phyloP scores from a whole-genome alignment of 192 early-diverging fungal genomes.

The Hyaloraphidium curvatum region DNA sequence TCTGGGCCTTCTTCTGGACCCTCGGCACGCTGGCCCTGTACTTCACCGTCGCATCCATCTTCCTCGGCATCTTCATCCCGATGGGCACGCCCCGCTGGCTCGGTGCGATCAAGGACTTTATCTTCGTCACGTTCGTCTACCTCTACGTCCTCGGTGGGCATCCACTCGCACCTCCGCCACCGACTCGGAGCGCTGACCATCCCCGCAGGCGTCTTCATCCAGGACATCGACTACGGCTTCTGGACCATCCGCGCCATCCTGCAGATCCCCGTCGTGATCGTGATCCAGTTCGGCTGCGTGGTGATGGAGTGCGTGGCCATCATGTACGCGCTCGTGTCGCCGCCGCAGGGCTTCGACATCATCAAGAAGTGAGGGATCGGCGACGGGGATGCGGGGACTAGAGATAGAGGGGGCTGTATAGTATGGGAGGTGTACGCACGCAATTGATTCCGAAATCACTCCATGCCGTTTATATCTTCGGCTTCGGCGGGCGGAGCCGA shows the following conservation, averaged over 20 bases:
- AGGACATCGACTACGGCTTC: slow-evolving; percentile 27
- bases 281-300: slow-evolving; percentile 24
- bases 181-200: too few relatives aligned
- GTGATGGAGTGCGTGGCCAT: slow-evolving; percentile 25
- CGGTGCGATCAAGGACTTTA: slow-evolving; percentile 29
- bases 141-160: slow-evolving; percentile 24
- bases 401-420: too few relatives aligned
- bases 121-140: slow-evolving; percentile 28
- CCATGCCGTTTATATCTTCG: too few relatives aligned
- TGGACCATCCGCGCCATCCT: slow-evolving; percentile 20
- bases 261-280: slow-evolving; percentile 19
- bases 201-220: slow-evolving; percentile 20
- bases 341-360: slow-evolving; percentile 28
- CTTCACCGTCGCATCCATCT: slow-evolving; percentile 22
- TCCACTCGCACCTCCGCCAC: background rate
- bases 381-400: too few relatives aligned
- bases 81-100: slow-evolving; percentile 31
- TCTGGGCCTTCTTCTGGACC: slow-evolving; percentile 34
- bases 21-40: slow-evolving; percentile 25
- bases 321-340: slow-evolving; percentile 28
- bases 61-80: slow-evolving; percentile 17
- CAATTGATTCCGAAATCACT: too few relatives aligned
- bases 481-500: too few relatives aligned
- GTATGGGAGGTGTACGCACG: too few relatives aligned
- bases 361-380: slow-evolving; percentile 40